A percentile compares a stretch with the other conserved stretches of the same genome.
These are phyloP conservation scores for Bocquillonia castaneifolia DNA, from an alignment of 441 rosid genomes.

Conservation along the genomic window DNA sequence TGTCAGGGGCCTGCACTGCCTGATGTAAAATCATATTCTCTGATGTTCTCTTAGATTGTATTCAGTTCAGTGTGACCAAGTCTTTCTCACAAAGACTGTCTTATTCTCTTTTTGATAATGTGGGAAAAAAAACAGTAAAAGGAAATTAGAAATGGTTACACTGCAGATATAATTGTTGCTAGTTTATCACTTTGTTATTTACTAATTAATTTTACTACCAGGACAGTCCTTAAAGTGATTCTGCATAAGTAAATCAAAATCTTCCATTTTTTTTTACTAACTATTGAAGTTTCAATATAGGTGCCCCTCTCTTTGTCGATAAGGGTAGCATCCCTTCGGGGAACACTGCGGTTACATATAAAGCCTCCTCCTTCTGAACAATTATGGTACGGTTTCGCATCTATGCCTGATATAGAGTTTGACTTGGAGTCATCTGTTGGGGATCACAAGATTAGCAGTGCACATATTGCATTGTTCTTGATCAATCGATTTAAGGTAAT, in stretches of 20 bases:
- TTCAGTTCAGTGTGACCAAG: not conserved
- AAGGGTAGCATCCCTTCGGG: conserved; percentile 72
- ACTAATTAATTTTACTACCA: too few species aligned
- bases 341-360: conserved; percentile 67
- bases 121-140: not conserved
- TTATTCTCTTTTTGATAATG: not conserved
- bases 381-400: conserved; percentile 83
- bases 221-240: not conserved
- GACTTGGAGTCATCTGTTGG: conserved; percentile 76
- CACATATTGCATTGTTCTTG: conserved; percentile 64
- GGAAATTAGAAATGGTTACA: not conserved
- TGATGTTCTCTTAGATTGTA: not conserved
- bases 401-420: conserved; percentile 83
- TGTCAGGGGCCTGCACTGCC: not conserved
- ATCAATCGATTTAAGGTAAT: conserved; percentile 76
- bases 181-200: not conserved
- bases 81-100: not conserved
- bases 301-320: conserved; percentile 83
- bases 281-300: conserved; percentile 29
- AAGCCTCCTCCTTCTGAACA: conserved; percentile 97
- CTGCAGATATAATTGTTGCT: not conserved
- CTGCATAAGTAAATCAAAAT: not conserved
- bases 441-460: conserved; percentile 73
- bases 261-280: conserved; percentile 10
- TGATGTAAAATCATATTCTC: not conserved